A percentile compares a stretch with the other conserved stretches of the same genome.
Evolutionary conservation across 2,329 filamentous ascomycete species (phyloP).

Genomic region (Boeremia exigua): DNA sequence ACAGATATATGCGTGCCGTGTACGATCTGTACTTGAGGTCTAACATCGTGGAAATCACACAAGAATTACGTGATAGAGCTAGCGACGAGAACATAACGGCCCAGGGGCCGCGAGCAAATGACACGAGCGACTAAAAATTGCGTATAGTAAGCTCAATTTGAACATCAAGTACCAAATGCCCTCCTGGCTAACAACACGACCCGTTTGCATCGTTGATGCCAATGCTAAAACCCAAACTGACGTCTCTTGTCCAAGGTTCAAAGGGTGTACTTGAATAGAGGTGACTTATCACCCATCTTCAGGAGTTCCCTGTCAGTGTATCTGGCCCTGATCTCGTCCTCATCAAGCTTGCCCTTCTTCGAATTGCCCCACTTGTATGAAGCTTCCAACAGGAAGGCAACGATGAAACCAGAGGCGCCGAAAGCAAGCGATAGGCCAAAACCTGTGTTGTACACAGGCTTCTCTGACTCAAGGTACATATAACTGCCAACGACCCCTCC

Average conservation of each 20-base stretch:
- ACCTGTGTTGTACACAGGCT: slow-evolving; percentile 46
- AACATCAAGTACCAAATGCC: too few species aligned
- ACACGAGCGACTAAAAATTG: too few species aligned
- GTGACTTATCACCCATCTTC: slow-evolving; percentile 49
- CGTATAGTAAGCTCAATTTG: too few species aligned
- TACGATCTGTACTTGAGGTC: too few species aligned
- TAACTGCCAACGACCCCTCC: slow-evolving; percentile 42
- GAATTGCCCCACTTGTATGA: slow-evolving; percentile 46
- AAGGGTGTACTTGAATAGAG: slow-evolving; percentile 47
- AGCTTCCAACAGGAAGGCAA: slow-evolving; percentile 33
- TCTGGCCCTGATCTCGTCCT: slow-evolving; percentile 43
- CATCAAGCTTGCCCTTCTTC: slow-evolving; percentile 42
- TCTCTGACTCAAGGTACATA: slow-evolving; percentile 46
- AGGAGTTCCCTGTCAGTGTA: slow-evolving; percentile 49
- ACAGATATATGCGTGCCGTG: too few species aligned
- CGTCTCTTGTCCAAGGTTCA: neutral
- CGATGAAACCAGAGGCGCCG: slow-evolving; percentile 30
- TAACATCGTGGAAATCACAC: too few species aligned
- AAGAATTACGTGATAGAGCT: too few species aligned
- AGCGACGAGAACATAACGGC: too few species aligned
- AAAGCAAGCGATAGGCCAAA: slow-evolving; percentile 45
- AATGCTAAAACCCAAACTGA: neutral
- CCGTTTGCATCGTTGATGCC: neutral
- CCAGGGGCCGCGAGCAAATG: too few species aligned
- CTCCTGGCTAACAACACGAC: too few species aligned